Base-by-base conservation (phyloP, 306 rosid species). In the Prunus mira region DNA sequence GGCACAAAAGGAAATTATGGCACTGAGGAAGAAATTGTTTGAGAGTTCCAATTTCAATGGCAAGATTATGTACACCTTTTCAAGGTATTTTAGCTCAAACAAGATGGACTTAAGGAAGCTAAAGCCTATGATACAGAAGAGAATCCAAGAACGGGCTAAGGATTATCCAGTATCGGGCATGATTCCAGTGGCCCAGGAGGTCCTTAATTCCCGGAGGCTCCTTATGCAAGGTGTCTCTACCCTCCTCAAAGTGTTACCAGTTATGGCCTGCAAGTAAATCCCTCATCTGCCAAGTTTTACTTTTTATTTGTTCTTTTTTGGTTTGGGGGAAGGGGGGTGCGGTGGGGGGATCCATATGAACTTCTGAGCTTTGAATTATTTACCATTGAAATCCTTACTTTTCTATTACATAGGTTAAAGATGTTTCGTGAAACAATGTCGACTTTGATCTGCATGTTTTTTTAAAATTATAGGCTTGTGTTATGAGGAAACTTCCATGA, bases 261-360 rank as follows among this genome's bases (percentile, higher is more conserved):
- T 89, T 72, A 30, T 91, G 85, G 83, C 91, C 56, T 92, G 97
- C 97, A 90, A 88, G 96, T 95, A 72, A 89, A 90, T 83, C 30
- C 24, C 30, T 38, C 62, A 49, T 17, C 43, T 19, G 68, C 52
- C 51, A 54, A 71, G 51, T 28, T 45, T 27, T 71, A 52, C 41
- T 34, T 60, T 41, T 17, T 49, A n/a, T 52, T 63, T 27, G 2
- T 54, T 8, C 12, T 62, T 47, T 24, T n/a, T 50, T 18, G 25
- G 25, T 28, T 28, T 25, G 27, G 2, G 28, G 30, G 57, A 57
- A 24, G 38, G 32, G 50, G 19, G 24, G 24, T 24, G 24, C 4
- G 30, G 14, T 20, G 32, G 30, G 32, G 10, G 51, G 12, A 22
- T 56, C 3, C 65, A 6, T 72, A 47, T 43, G 27, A 6, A 24